Evolutionary conservation across 495 filamentous ascomycete species (phyloP).

Genomic region (Xylaria intraflava): DNA sequence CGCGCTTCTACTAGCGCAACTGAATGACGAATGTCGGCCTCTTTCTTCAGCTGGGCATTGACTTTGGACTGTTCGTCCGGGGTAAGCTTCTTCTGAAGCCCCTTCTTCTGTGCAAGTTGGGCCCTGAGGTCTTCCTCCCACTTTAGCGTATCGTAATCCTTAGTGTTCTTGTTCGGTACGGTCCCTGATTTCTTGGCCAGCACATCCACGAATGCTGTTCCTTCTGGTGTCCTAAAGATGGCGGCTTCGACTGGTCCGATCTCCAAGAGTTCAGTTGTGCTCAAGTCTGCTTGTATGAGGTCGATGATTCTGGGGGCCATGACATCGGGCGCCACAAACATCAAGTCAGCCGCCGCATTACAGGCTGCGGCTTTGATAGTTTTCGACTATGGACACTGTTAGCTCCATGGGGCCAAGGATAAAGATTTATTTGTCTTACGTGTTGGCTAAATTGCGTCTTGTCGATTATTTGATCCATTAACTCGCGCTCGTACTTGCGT

Average conservation of each 20-base stretch:
- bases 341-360: constrained; percentile 77
- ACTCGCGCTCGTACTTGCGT: constrained; percentile 38
- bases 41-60: constrained; percentile 83
- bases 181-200: constrained; percentile 67
- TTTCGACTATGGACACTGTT: constrained; percentile 25
- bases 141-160: constrained; percentile 90
- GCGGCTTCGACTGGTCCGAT: constrained; percentile 82
- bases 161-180: constrained; percentile 71
- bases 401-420: not conserved
- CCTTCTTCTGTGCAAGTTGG: constrained; percentile 87
- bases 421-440: constrained; percentile 26
- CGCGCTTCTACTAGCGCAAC: constrained; percentile 60
- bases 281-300: constrained; percentile 64
- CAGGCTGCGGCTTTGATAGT: constrained; percentile 62
- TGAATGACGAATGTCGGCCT: constrained; percentile 64
- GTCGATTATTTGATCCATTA: constrained; percentile 44
- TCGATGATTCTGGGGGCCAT: constrained; percentile 70
- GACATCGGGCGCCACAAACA: constrained; percentile 81
- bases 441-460: constrained; percentile 41
- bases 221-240: constrained; percentile 83
- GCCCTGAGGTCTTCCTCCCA: constrained; percentile 92
- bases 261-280: constrained; percentile 54
- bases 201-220: constrained; percentile 82
- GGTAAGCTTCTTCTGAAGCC: constrained; percentile 82
- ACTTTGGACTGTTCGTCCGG: constrained; percentile 83